These are phyloP conservation scores for Dendrobium nobile DNA, from an alignment of 106 monocot species.

Conservation along the genomic window DNA sequence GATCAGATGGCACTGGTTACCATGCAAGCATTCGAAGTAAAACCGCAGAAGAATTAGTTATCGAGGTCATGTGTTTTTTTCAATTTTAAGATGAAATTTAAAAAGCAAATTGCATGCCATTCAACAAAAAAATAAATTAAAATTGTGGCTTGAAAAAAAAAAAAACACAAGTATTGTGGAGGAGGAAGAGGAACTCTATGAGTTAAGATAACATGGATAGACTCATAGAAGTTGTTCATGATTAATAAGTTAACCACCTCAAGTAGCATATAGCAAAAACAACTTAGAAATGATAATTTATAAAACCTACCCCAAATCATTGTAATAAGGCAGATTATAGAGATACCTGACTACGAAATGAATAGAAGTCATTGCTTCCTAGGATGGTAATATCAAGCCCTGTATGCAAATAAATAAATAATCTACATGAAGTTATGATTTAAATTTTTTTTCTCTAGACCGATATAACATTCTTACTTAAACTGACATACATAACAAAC, in stretches of 20 bases:
- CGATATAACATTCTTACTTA: neutral
- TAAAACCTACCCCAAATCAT: neutral
- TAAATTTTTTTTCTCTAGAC: neutral
- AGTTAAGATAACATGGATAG: neutral
- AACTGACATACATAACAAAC: neutral
- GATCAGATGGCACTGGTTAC: neutral
- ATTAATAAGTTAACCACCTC: neutral
- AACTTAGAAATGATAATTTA: neutral
- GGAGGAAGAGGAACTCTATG: too few relatives aligned
- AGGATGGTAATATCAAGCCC: constrained; percentile 91
- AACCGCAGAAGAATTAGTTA: too few relatives aligned
- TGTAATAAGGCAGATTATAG: neutral
- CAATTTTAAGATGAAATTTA: too few relatives aligned
- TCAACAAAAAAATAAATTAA: too few relatives aligned
- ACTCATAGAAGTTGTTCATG: neutral
- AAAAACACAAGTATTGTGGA: too few relatives aligned
- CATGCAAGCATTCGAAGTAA: neutral
- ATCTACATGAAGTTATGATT: neutral
- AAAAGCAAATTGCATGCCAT: too few relatives aligned
- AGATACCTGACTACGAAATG: constrained; percentile 77
- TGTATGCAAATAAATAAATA: constrained; percentile 26
- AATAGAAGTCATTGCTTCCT: constrained; percentile 96
- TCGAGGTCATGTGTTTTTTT: too few relatives aligned
- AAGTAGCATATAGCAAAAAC: neutral
- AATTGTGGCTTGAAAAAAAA: too few relatives aligned